Base-by-base conservation (phyloP, 257 asterid species). In the Perilla frutescens region DNA sequence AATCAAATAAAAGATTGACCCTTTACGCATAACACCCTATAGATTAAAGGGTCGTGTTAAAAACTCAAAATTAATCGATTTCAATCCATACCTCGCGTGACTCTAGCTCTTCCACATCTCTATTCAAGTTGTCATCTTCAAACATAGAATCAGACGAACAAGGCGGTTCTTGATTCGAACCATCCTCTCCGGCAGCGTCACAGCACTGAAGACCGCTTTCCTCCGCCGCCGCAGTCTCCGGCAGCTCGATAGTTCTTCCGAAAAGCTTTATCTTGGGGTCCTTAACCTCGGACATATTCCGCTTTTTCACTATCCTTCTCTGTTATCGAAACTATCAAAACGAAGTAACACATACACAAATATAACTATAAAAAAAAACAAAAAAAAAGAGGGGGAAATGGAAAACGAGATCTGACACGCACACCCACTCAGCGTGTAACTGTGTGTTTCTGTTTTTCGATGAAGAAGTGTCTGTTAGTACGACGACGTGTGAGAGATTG, bases 231-330 rank as follows among this genome's bases (percentile, higher is more conserved):
- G 75, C 77, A 70, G 77, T 63, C 29, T 87, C 90, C 76, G 88
- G 89, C 73, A 91, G 79, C 60, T 81, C 87, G 74, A 94, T 94
- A 34, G 96, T 94, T 71, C 81, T 80, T 15, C 99, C 99, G 78
- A 94, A 94, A 72, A 94, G 96, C 83, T 90, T 94, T 53, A 94
- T 88, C 77, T 80, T 92, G 4, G 96, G 96, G 82, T 94, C 98
- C 74, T 86, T 89, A 3, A 72, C 80, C 66, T 86, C 96, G 54
- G 90, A 84, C 99, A 91, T 91, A 51, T 71, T 77, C 6, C 37
- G 14, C 41, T 51, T 13, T 51, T 76, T 54, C 39, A 40, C 45
- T 15, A 37, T 54, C 57, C 62, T 14, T 41, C 65, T 69, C 66
- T 10, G 70, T 58, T 65, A 75, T 62, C 76, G 70, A 53, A 72